Conservation (phyloP, 2,329 filamentous ascomycete species). For the Aspergillus ustus region DNA sequence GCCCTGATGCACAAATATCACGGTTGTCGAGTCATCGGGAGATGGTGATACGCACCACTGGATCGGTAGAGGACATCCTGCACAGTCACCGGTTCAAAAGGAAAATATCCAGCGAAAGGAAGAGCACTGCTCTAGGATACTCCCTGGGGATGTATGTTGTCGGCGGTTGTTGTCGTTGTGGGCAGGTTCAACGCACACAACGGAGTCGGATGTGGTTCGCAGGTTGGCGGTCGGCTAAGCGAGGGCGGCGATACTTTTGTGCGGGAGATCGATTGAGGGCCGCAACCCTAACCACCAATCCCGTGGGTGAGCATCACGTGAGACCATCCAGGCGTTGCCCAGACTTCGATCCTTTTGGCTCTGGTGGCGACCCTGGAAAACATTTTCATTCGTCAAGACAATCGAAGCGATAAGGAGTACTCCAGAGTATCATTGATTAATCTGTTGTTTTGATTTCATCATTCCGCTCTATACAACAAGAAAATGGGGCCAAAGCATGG, state of each 20-base stretch:
- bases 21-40: constrained; percentile 11
- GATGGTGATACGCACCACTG: constrained; percentile 60
- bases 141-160: constrained; percentile 50
- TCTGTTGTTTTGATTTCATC: background rate
- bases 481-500: background rate
- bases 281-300: constrained; percentile 47
- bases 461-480: background rate
- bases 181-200: constrained; percentile 49
- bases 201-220: constrained; percentile 45
- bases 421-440: background rate
- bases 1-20: constrained; percentile 9
- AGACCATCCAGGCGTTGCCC: background rate
- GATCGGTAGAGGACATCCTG: constrained; percentile 70
- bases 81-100: constrained; percentile 47
- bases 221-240: constrained; percentile 43
- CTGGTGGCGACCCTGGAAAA: background rate
- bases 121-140: constrained; percentile 48
- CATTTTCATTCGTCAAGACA: background rate
- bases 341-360: background rate
- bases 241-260: constrained; percentile 43
- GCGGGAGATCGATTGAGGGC: constrained; percentile 40
- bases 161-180: constrained; percentile 53
- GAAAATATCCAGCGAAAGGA: constrained; percentile 47
- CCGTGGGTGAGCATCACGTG: constrained; percentile 32
- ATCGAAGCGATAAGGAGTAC: background rate